Base-by-base conservation (phyloP, 805 yeast genomes). In the Kazachstania africana region DNA sequence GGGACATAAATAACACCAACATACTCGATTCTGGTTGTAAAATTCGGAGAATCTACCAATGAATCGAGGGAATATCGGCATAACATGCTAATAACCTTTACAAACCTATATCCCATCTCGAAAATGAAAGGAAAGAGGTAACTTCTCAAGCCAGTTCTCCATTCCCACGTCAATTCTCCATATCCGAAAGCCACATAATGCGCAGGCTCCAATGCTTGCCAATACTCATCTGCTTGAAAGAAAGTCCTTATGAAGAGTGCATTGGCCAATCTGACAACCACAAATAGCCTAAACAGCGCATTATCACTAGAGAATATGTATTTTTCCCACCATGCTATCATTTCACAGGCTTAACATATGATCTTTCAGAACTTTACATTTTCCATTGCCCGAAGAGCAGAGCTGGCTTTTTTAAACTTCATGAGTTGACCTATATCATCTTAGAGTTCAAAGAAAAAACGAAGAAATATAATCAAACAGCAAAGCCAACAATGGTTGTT, bases 141-240 rank as follows among this genome's bases (percentile, higher is more conserved):
- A 8, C 94, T 78, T 37, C 99, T 58, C 4, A 91, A 57, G 1
- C 75, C 77, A 29, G 65, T 62, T 16, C 58, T 51, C 98, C 98
- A 91, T 56, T 91, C 99, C 99, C 99, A 91, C 0, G 97, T 84
- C 23, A 74, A 50, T 43, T 72, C 71, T 0, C 98, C 98, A 39
- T 76, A 78, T 2, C 91, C 87, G 51, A 65, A 84, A 0, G 78
- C 78, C 23, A 66, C 59, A 4, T 47, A 35, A 53, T 85, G 95
- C 0, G 97, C 98, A 0, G 95, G 95, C 47, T 91, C 98, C 31
- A 91, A 59, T 0, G 87, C 65, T 56, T 91, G 99, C 75, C 78
- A 91, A 57, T 67, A 91, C 55, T 91, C 99, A 54, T 91, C 99
- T 0, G 98, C 88, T 53, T 91, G 99, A 58, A 91, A 91, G 50